Percentiles rank a stretch among this genome's conserved stretches.
phyloP scores from a whole-genome alignment of 257 asterid species.

The Lithospermum erythrorhizon region DNA sequence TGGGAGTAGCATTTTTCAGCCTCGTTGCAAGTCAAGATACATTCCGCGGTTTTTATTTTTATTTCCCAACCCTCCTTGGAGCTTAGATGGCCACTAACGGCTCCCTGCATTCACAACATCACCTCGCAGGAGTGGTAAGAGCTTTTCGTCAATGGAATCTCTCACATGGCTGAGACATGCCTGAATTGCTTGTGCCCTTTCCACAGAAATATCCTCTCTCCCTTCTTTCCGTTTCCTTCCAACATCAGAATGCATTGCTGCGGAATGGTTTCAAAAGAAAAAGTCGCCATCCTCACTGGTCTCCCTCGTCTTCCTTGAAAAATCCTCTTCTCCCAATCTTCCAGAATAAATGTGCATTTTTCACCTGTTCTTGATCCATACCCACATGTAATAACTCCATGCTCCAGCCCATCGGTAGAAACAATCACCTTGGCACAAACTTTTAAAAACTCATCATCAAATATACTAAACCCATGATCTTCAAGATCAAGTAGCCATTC shows the following conservation, averaged over 20 bases:
- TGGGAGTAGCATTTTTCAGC: too few species aligned
- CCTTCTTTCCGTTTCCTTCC: constrained; percentile 54
- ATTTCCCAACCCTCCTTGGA: neutral
- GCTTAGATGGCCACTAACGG: neutral
- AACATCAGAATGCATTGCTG: constrained; percentile 15
- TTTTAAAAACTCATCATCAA: constrained; percentile 20
- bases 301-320: constrained; percentile 15
- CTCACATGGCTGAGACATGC: constrained; percentile 26
- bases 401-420: constrained; percentile 13
- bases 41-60: too few species aligned
- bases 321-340: neutral
- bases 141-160: constrained; percentile 12
- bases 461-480: constrained; percentile 31
- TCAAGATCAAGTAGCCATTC: constrained; percentile 52
- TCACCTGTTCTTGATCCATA: constrained; percentile 3
- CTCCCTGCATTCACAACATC: constrained; percentile 12
- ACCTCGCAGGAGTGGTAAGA: constrained; percentile 13
- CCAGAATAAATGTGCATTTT: neutral
- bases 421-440: constrained; percentile 29
- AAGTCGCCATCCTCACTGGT: constrained; percentile 32
- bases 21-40: too few species aligned
- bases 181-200: constrained; percentile 34
- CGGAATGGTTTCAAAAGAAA: constrained; percentile 9
- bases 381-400: constrained; percentile 10
- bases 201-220: constrained; percentile 18